Evolutionary conservation across 495 filamentous ascomycete genomes (phyloP), one percentile per base, ranked within the genome.

Genomic region (Hypoxylon subgilvum): DNA sequence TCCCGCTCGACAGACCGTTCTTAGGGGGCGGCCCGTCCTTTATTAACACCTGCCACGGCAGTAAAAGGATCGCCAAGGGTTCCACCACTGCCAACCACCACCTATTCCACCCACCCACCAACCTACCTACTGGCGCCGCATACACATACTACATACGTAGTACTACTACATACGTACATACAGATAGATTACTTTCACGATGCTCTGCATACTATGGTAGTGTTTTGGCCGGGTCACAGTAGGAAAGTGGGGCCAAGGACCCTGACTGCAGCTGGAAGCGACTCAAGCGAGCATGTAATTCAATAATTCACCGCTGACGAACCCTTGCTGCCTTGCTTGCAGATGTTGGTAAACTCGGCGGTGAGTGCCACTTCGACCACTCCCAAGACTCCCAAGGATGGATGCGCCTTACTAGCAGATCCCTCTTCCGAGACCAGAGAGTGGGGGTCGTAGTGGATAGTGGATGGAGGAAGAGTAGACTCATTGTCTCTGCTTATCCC

Each of bases 181-280:
- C 12, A n/a, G 9, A 35, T 30, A 60, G 41, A 43, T 53, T 47
- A 30, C 36, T 32, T 46, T 46, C 52, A 62, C 58, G 57, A 60
- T 59, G 50, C 45, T 9, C 42, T 30, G 40, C 39, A 19, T 56
- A 39, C 5, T 30, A 52, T 53, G 36, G 40, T 14, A 53, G 38
- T 58, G 38, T 44, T 53, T 40, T 54, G 59, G 52, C 52, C 54
- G 48, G 48, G 45, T 36, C 46, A 48, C 46, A 39, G 59, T 23
- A 63, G 59, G 59, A 50, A 55, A 40, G 61, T 64, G 61, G 61
- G 54, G 54, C 54, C 54, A 49, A 52, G 23, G 61, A 58, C 61
- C 53, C 61, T 64, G 54, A 59, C 53, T 53, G 52, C 60, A 63
- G 53, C 58, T 62, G n/a, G n/a, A n/a, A n/a, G n/a, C n/a, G n/a